Evolutionary conservation across 2,329 filamentous ascomycete genomes (phyloP).

Genomic region (Microdochium nivale): DNA sequence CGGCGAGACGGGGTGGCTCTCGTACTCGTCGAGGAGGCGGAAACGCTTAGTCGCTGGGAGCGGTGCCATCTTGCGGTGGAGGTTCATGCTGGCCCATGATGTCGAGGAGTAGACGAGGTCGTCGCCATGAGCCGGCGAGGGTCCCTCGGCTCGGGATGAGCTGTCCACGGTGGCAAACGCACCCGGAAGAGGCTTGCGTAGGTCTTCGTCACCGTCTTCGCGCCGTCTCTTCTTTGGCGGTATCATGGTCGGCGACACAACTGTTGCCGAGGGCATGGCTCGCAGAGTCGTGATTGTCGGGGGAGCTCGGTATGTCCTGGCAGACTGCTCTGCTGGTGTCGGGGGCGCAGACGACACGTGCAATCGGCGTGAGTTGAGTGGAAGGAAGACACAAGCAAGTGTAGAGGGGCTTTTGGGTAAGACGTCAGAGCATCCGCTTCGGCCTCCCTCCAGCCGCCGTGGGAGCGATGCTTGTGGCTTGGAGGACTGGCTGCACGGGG

Average conservation of each 20-base stretch:
- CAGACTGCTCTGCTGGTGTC: no score
- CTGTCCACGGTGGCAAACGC: neutral
- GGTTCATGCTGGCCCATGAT: constrained; percentile 3
- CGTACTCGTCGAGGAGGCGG: constrained; percentile 11
- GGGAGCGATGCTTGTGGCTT: no score
- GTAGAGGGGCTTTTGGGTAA: no score
- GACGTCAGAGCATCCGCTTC: no score
- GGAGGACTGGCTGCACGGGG: no score
- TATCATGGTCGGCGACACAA: neutral
- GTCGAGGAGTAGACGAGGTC: neutral
- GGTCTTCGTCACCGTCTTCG: neutral
- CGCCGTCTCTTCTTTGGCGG: neutral
- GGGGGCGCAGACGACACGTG: no score
- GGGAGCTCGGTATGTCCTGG: no score
- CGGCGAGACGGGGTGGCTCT: constrained; percentile 3
- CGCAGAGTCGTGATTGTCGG: neutral
- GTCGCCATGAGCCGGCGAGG: neutral
- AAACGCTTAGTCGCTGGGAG: constrained; percentile 17
- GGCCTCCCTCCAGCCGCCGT: no score
- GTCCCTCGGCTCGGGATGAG: neutral
- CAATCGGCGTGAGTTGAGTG: no score
- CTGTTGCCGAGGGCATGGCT: neutral
- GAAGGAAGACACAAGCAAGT: no score
- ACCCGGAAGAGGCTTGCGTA: neutral
- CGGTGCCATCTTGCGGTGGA: constrained; percentile 16